Evolutionary conservation across 1,284 basidiomycete genomes (phyloP).

Genomic region (Cystobasidium slooffiae): DNA sequence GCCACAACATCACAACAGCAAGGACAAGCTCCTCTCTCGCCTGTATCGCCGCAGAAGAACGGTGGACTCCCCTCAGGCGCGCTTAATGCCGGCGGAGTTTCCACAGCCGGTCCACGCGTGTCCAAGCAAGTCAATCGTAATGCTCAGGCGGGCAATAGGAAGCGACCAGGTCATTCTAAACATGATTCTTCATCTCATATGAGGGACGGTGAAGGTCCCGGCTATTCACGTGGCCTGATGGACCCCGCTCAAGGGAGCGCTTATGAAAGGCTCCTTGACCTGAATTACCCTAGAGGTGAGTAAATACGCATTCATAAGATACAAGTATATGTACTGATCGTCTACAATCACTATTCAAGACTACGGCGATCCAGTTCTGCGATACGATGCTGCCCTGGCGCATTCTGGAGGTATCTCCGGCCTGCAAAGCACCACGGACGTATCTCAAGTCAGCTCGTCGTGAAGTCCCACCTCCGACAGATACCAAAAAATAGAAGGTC

Average conservation of each 20-base stretch:
- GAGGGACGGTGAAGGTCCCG: not conserved
- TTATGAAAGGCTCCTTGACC: conserved; percentile 29
- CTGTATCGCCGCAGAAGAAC: not conserved
- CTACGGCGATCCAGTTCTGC: conserved; percentile 22
- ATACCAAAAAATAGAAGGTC: no score
- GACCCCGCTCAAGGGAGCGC: conserved; percentile 16
- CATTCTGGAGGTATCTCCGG: not conserved
- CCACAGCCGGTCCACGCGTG: not conserved
- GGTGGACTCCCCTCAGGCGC: not conserved
- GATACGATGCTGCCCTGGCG: conserved; percentile 14
- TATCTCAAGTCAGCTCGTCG: no score
- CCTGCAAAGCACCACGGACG: no score
- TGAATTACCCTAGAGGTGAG: conserved; percentile 41
- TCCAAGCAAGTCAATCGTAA: not conserved
- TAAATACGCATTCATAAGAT: not conserved
- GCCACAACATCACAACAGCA: not conserved
- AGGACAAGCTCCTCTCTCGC: not conserved
- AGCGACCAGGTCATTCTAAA: not conserved
- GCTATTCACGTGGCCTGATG: conserved; percentile 9
- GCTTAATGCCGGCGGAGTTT: not conserved
- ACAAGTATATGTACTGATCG: not conserved
- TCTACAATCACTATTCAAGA: not conserved
- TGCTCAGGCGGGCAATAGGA: conserved; percentile 3
- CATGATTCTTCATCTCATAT: not conserved
- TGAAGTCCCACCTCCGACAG: no score